Evolutionary conservation across 2,329 filamentous ascomycete species (phyloP).

Genomic region (Ceratocystis variospora): DNA sequence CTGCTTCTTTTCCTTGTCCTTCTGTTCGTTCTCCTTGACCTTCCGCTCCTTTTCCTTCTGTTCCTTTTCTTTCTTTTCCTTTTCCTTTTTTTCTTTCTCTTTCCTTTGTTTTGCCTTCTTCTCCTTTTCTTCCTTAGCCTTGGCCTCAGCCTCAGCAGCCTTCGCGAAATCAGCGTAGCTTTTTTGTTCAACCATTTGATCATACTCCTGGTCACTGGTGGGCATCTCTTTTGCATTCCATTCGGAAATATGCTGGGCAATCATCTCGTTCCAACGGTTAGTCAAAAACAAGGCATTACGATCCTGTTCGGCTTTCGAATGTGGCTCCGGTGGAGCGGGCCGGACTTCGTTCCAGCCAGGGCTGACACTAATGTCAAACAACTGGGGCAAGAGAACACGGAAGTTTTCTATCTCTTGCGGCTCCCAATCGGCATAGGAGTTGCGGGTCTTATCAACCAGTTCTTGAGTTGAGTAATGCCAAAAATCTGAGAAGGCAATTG

Average conservation of each 20-base stretch:
- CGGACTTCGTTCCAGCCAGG: conserved; percentile 39
- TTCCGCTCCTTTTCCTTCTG: neutral
- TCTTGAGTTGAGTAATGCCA: conserved; percentile 25
- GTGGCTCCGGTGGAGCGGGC: conserved; percentile 31
- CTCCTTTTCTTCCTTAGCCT: neutral
- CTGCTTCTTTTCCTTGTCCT: neutral
- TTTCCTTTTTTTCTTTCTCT: neutral
- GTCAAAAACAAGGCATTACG: conserved; percentile 41
- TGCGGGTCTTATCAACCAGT: conserved; percentile 23
- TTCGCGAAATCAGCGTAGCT: neutral
- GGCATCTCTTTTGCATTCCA: conserved; percentile 31
- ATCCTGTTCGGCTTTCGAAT: conserved; percentile 37
- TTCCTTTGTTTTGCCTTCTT: neutral
- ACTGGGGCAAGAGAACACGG: conserved; percentile 36
- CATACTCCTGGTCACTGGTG: conserved; percentile 19
- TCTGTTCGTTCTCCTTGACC: neutral
- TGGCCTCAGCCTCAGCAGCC: neutral
- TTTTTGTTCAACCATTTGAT: conserved; percentile 6
- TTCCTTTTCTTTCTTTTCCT: neutral
- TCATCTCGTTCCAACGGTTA: conserved; percentile 34
- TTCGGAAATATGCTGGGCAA: conserved; percentile 29
- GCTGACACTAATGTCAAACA: conserved; percentile 40
- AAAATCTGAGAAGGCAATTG: conserved; percentile 35
- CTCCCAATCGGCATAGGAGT: conserved; percentile 23
- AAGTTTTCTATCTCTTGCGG: conserved; percentile 30